Base-by-base conservation (phyloP, 805 yeast species). In the Teunomyces kruisii region DNA sequence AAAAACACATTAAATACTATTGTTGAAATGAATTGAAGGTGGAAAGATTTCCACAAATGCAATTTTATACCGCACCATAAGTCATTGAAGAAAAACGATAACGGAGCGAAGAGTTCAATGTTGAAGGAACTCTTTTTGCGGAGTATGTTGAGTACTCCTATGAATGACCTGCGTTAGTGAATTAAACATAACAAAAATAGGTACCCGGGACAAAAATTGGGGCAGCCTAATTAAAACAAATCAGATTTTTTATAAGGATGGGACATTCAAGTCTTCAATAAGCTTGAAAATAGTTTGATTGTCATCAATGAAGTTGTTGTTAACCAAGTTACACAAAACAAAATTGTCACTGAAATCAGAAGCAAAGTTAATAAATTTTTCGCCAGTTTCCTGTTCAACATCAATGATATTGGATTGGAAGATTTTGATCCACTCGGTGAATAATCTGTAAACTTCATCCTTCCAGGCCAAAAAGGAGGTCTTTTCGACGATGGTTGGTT, bases 401-500 rank as follows among this genome's bases (percentile, higher is more conserved):
- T 60, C 56, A 37, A 65, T 60, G 13, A 65, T 53, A 43, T 65
- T 65, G 46, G 70, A 62, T 49, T 66, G 59, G 55, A 76, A 77
- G 40, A 79, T 76, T 36, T 72, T 67, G 53, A 72, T 74, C 98
- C 98, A 92, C 62, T 88, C 96, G 41, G 77, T 73, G 43, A 90
- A 76, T 49, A 92, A 83, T 51, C 89, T 76, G 75, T 78, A 92
- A 32, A 92, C 92, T 66, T 92, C 98, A 63, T 92, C 97, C 64
- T 89, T 91, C 98, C 98, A 92, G 10, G 98, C 98, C 56, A 91
- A 71, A 67, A 92, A 92, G 2, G 97, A 88, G 31, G 84, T 81
- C 58, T 83, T 85, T 64, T 92, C 98, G 15, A 92, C 97, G 62
- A 92, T 89, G 0, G 98, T 92, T 42, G 98, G 97, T 70, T 92